Evolutionary conservation across 495 filamentous ascomycete genomes (phyloP).

Genomic region (Gamarada debralockiae): DNA sequence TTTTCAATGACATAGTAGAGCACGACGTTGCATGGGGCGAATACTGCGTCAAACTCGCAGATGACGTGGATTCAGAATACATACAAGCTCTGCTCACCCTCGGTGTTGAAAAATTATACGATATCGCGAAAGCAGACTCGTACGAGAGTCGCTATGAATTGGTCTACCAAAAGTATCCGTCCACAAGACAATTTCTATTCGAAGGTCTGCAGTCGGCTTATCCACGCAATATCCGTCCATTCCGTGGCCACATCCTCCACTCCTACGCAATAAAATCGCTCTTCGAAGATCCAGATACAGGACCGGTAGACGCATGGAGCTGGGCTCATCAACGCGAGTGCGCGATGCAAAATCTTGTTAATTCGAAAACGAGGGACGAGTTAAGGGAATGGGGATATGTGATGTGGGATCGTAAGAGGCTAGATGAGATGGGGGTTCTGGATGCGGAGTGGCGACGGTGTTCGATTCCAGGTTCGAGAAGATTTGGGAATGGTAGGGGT

Average conservation of each 20-base stretch:
- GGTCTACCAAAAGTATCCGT: not conserved
- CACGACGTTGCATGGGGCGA: constrained; percentile 14
- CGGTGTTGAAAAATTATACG: not conserved
- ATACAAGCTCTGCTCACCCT: not conserved
- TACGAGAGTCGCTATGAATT: constrained; percentile 1
- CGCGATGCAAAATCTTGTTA: not conserved
- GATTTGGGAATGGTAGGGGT: not conserved
- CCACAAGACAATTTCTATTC: not conserved
- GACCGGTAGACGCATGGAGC: constrained; percentile 3
- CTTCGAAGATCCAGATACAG: constrained; percentile 2
- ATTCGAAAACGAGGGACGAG: not conserved
- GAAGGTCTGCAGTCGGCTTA: not conserved
- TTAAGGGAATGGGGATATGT: constrained; percentile 20
- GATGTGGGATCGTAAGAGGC: constrained; percentile 17
- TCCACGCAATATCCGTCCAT: not conserved
- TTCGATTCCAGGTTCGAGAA: not conserved
- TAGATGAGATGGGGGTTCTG: constrained; percentile 4
- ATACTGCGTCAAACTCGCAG: not conserved
- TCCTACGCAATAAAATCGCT: not conserved
- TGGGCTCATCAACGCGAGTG: not conserved
- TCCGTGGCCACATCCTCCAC: not conserved
- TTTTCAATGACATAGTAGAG: constrained; percentile 17
- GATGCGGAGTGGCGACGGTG: not conserved
- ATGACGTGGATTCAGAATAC: not conserved
- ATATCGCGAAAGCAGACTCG: not conserved